A percentile compares a stretch with the other conserved stretches of the same genome.
Conservation (phyloP, 1,284 basidiomycete genomes). For the Cystobasidium slooffiae region DNA sequence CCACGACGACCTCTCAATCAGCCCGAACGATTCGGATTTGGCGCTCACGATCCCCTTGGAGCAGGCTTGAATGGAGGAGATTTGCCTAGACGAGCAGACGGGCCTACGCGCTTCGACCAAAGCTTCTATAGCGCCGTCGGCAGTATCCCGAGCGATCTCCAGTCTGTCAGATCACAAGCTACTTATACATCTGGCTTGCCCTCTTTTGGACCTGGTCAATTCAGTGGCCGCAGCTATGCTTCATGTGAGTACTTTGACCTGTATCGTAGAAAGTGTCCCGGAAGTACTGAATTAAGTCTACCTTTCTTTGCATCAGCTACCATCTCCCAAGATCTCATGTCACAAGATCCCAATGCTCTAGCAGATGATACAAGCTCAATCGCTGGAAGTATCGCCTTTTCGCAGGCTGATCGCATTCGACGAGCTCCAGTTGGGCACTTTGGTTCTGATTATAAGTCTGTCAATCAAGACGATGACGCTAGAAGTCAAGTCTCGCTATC, state of each 20-base stretch:
- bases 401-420: conserved; percentile 74
- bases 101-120: conserved; percentile 87
- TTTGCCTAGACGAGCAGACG: conserved; percentile 67
- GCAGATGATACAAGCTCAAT: conserved; percentile 68
- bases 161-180: conserved; percentile 90
- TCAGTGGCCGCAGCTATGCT: conserved; percentile 47
- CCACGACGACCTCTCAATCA: conserved; percentile 70
- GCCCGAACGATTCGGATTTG: conserved; percentile 52
- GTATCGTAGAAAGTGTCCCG: background rate
- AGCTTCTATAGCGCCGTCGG: conserved; percentile 93
- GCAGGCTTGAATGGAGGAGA: conserved; percentile 59
- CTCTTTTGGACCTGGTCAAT: conserved; percentile 67
- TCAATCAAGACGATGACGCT: conserved; percentile 38
- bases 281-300: too few species aligned
- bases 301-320: conserved; percentile 38
- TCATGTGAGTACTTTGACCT: conserved; percentile 37
- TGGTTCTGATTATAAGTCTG: conserved; percentile 41
- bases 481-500: conserved; percentile 42
- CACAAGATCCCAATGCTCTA: conserved; percentile 46
- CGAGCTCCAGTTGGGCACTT: conserved; percentile 52
- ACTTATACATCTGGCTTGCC: conserved; percentile 89
- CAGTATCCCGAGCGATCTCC: conserved; percentile 92
- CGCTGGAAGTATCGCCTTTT: conserved; percentile 70
- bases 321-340: conserved; percentile 51
- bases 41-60: conserved; percentile 49